Base-by-base conservation (phyloP, 2,329 filamentous ascomycete species). In the Trichophyton mentagrophytes region DNA sequence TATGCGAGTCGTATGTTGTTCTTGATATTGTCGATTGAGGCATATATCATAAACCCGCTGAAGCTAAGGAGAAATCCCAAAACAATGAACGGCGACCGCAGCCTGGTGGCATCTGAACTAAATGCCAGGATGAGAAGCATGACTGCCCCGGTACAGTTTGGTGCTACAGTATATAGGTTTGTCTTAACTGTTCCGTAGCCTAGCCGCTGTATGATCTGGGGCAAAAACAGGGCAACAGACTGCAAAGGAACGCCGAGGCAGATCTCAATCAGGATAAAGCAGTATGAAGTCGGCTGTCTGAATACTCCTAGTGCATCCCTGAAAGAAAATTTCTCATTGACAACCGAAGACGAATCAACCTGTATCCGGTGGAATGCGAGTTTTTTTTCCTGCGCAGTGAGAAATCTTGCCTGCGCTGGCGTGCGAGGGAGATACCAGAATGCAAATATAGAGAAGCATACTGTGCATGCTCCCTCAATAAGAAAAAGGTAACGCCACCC, bases 131-230 rank as follows among this genome's bases (percentile, higher is more conserved):
- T 73, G 0, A 92, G 76, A 2, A 91, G 77, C 79, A 90, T 85
- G 0, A 82, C 80, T 0, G 88, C 87, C 1, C 88, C 89, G 0
- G 82, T 83, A 53, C 89, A 80, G 67, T 91, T 92, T 1, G 89
- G 89, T 0, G 88, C 89, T 0, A 92, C 88, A n/a, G 87, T 90
- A 73, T 87, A 89, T 1, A 92, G 78, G 67, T 93, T 92, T 0
- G 88, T 90, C 67, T 83, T 83, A 63, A 84, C 78, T n/a, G 76
- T 79, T 57, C 70, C 65, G 68, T 80, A 83, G 8, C 78, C 78
- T 3, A 84, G 73, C 2, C 79, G 71, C 2, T 70, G 71, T 20
- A 84, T 76, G 63, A 85, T 85, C 63, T 83, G 80, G 0, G 82
- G 82, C 53, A 85, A 69, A 69, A 84, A 85, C 1, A 84, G 75